Evolutionary conservation across 768 basidiomycete species (phyloP), one percentile per base, ranked within the genome.

Genomic region (Mycena haematopus): DNA sequence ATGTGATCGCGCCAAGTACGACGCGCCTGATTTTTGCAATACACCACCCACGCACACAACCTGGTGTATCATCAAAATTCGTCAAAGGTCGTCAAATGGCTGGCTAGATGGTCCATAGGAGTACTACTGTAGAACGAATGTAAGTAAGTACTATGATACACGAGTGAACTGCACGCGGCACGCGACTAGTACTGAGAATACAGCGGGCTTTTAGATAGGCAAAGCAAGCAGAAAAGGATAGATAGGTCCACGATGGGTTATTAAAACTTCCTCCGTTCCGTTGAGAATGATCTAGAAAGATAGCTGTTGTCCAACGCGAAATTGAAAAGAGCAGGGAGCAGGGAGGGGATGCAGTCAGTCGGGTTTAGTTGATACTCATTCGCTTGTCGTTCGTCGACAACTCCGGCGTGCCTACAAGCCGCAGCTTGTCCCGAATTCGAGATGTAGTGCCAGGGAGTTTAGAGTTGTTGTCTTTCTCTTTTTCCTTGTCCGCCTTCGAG

Each of bases 371-470:
- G 17, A 60, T 60, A 56, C 75, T 79, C 42, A 75, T 68, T 29
- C 76, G 75, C 52, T 76, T 77, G 61, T 73, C 72, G 29, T 78
- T 71, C 15, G 75, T 71, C 14, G 75, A 67, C 10, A 76, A 76
- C 63, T 81, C 76, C 4, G 79, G 76, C 21, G 76, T 78, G 17
- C 79, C 75, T 10, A 73, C 67, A 3, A 73, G 72, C 49, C 76
- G 71, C 22, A 80, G 63, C 58, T 69, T 72, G 51, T 77, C 73
- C 25, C 78, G 72, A 22, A 80, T 60, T 21, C 72, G 71, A 21
- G 73, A 72, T 50, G 73, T 71, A 21, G 71, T 54, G 58, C 71
- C 73, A 10, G 69, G 29, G 29, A 31, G 66, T 24, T 63, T 60
- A n/a, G 35, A 47, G 40, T 61, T 45, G 33, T 62, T 45, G 33